Evolutionary conservation across 805 yeast species (phyloP).

Genomic region (Osmozyma mogii): DNA sequence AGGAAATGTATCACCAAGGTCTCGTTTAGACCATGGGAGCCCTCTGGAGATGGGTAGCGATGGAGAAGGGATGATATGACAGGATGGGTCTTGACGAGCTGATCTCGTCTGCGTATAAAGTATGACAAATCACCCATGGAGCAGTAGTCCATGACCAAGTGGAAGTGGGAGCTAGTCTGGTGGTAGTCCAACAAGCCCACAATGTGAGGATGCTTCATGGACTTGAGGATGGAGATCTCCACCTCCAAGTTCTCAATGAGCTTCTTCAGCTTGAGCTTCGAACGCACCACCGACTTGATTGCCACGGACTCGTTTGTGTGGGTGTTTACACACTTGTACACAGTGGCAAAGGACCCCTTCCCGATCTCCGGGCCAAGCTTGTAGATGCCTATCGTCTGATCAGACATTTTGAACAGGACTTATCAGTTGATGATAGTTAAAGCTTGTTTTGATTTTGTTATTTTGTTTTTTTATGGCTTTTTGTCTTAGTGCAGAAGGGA

Average conservation of each 20-base stretch:
- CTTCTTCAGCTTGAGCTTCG: slow-evolving; percentile 77
- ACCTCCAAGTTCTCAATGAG: slow-evolving; percentile 85
- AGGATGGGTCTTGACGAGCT: slow-evolving; percentile 68
- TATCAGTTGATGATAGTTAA: no score
- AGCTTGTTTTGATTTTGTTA: no score
- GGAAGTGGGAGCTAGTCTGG: slow-evolving; percentile 71
- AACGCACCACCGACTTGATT: slow-evolving; percentile 76
- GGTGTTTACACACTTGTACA: slow-evolving; percentile 70
- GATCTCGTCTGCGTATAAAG: slow-evolving; percentile 71
- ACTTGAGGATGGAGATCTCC: slow-evolving; percentile 83
- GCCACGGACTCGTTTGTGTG: slow-evolving; percentile 62
- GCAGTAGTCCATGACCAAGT: slow-evolving; percentile 93
- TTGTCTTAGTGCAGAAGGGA: no score
- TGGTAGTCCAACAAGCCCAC: slow-evolving; percentile 80
- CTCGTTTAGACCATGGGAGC: slow-evolving; percentile 72
- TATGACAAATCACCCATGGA: slow-evolving; percentile 89
- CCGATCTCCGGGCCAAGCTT: slow-evolving; percentile 81
- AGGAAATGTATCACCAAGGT: slow-evolving; percentile 75
- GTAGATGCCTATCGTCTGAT: slow-evolving; percentile 37
- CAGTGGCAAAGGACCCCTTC: slow-evolving; percentile 92
- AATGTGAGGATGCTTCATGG: slow-evolving; percentile 87
- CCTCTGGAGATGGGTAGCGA: slow-evolving; percentile 76
- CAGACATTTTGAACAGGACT: neutral
- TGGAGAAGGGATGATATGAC: slow-evolving; percentile 66
- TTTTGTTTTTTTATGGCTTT: no score